phyloP scores from a whole-genome alignment of 225 moss, liverwort and hornwort genomes.

The Thuidium tamariscinum region DNA sequence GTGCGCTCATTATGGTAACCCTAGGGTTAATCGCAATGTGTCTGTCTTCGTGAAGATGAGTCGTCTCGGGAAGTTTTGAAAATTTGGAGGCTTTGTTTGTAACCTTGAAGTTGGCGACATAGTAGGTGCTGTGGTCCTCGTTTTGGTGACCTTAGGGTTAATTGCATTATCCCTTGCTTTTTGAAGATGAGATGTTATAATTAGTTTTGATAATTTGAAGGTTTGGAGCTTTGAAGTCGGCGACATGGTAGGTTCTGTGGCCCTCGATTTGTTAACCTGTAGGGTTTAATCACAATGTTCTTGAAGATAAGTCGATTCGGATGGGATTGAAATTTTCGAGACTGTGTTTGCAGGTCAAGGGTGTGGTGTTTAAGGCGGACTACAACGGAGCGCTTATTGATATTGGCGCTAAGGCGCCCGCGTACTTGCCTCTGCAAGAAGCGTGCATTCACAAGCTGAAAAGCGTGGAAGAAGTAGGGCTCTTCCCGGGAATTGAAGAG shows the following conservation, averaged over 20 bases:
- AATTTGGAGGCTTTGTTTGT: background rate
- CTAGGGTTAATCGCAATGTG: background rate
- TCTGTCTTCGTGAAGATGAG: background rate
- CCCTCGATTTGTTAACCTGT: too few relatives aligned
- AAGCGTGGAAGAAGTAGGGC: conserved; percentile 43
- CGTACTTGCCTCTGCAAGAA: conserved; percentile 31
- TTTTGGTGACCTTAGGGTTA: background rate
- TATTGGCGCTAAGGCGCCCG: conserved; percentile 49
- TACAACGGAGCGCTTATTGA: conserved; percentile 42
- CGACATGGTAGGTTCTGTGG: conserved; percentile 11
- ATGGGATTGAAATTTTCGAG: background rate
- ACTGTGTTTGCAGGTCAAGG: conserved; percentile 42
- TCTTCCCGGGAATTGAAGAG: conserved; percentile 38
- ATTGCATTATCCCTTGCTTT: background rate
- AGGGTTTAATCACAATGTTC: background rate
- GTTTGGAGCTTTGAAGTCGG: conserved; percentile 58
- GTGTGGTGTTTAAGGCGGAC: conserved; percentile 85
- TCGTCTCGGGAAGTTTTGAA: background rate
- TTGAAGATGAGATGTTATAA: background rate
- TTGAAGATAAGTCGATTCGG: background rate
- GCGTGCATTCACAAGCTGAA: conserved; percentile 45
- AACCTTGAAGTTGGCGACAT: conserved; percentile 75
- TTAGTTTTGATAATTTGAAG: background rate
- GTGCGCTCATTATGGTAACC: background rate
- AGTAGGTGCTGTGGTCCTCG: background rate